Percentiles rank a stretch among this genome's conserved stretches.
These are phyloP conservation scores for Lasiodiplodia sp. DNA, from an alignment of 2,329 filamentous ascomycete genomes.

Conservation along the genomic window DNA sequence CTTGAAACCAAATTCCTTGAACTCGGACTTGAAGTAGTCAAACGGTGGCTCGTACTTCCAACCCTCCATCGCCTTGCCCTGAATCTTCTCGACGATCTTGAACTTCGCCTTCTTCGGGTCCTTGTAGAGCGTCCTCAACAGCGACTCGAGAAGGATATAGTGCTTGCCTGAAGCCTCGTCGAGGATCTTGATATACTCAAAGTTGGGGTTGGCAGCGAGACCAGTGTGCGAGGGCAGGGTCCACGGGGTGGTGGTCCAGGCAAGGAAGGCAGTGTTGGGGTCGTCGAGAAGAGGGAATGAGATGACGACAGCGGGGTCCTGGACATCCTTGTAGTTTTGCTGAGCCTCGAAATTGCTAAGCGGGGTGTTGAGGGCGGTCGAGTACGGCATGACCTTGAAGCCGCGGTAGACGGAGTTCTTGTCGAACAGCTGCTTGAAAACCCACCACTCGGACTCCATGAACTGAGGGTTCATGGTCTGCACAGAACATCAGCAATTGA, in stretches of 20 bases:
- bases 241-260: constrained; percentile 92
- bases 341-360: constrained; percentile 93
- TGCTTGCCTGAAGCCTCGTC: constrained; percentile 84
- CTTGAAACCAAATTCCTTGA: constrained; percentile 82
- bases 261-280: constrained; percentile 76
- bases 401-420: constrained; percentile 90
- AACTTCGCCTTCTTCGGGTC: constrained; percentile 95
- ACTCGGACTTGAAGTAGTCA: constrained; percentile 87
- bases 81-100: constrained; percentile 79
- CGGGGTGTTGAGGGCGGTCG: constrained; percentile 85
- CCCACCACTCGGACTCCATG: constrained; percentile 98
- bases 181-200: constrained; percentile 85
- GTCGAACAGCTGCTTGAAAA: constrained; percentile 91
- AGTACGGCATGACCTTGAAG: constrained; percentile 94
- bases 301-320: constrained; percentile 88
- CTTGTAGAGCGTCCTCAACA: constrained; percentile 86
- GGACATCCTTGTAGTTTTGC: constrained; percentile 93
- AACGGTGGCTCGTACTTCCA: constrained; percentile 92
- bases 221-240: constrained; percentile 83
- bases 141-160: constrained; percentile 83
- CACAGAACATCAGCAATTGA: constrained; percentile 5
- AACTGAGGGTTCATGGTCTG: constrained; percentile 92
- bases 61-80: constrained; percentile 83
- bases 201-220: constrained; percentile 79
- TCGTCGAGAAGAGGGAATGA: constrained; percentile 84